Evolutionary conservation across 139 green algal genomes (phyloP).

Genomic region (Ettlia oleoabundans): DNA sequence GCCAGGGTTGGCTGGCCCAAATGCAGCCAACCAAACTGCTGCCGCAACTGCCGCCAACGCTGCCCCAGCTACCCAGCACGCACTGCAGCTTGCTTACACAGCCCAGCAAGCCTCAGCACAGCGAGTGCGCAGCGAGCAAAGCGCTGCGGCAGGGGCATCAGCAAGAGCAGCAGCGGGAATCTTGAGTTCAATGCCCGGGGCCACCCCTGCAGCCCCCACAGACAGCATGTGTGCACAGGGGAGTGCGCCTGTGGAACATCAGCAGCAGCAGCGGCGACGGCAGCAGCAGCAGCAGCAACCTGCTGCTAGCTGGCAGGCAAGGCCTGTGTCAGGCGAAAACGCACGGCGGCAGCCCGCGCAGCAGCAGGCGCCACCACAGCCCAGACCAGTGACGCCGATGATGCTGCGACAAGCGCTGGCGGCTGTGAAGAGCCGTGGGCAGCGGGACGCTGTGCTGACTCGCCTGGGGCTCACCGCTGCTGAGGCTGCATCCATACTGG

Average conservation of each 20-base stretch:
- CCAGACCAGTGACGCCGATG: too few species aligned
- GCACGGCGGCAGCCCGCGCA: neutral
- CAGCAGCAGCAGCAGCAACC: neutral
- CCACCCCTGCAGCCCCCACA: neutral
- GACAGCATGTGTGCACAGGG: too few species aligned
- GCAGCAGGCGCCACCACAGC: too few species aligned
- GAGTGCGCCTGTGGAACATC: neutral
- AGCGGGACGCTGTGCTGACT: too few species aligned
- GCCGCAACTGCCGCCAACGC: too few species aligned
- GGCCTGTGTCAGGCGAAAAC: neutral
- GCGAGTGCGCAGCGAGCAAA: neutral
- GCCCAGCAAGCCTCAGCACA: neutral
- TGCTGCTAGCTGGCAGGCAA: neutral
- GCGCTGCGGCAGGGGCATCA: neutral
- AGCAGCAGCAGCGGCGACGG: neutral
- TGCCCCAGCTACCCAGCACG: neutral
- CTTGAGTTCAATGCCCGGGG: neutral
- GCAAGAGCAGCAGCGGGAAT: neutral
- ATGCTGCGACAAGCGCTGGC: too few species aligned
- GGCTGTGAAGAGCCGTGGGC: too few species aligned
- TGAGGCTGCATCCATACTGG: too few species aligned
- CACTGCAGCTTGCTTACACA: neutral
- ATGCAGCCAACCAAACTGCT: too few species aligned
- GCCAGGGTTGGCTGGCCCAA: too few species aligned
- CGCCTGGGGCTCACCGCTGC: too few species aligned